Evolutionary conservation across 2,329 filamentous ascomycete species (phyloP), one percentile per base, ranked within the genome.

Genomic region (Dothistroma septosporum): DNA sequence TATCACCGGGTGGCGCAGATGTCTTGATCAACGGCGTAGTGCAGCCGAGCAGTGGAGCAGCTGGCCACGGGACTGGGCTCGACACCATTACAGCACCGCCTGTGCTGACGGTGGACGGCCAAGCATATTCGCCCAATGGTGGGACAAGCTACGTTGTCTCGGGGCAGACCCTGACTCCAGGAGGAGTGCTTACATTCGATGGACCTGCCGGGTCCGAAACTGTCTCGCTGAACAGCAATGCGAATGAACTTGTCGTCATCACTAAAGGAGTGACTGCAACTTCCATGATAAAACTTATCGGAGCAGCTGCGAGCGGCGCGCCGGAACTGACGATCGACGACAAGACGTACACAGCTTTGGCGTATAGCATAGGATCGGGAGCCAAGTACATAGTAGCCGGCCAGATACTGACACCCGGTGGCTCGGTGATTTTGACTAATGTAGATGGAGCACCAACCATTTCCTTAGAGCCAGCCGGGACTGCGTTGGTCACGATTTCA

Each of bases 321-420:
- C 71, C 69, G 9, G 48, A 69, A 14, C 63, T 72, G 52, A 73
- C 70, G 1, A 64, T 74, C 31, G 61, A 66, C 12, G 65, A 62
- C 14, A 44, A 66, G 22, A 70, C 62, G 1, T 72, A 70, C 61
- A 69, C 63, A 6, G 66, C 71, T 12, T 50, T 69, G 22, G 63
- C 66, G 10, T 64, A 71, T 44, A 70, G 59, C 33, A 32, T 49
- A 28, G 63, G 72, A 6, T 60, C 68, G 10, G 74, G 74, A 9
- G 72, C 72, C 0, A 71, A 69, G 0, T 78, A 77, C 60, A 35
- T 75, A 0, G 74, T 80, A 46, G 70, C 69, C 22, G 73, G 72
- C 3, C 66, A 71, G 12, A 69, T 72, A 3, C 71, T 80, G 6
- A 77, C 73, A 0, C 74, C 77, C 0, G 77, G 76, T 12, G 68